Evolutionary conservation across 495 filamentous ascomycete genomes (phyloP).

Genomic region (Rhypophila decipiens): DNA sequence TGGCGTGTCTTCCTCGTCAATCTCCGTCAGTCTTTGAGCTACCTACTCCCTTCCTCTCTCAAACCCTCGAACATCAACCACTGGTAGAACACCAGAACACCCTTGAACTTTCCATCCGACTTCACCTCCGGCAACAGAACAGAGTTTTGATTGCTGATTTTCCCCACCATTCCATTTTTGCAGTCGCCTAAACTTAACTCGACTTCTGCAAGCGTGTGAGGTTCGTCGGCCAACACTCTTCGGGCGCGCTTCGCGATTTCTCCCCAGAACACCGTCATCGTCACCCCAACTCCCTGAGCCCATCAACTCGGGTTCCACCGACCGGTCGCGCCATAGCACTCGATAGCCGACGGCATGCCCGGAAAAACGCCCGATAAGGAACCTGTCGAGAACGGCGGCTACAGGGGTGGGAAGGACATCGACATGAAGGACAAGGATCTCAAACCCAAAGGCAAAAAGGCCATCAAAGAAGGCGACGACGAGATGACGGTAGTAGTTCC

Average conservation of each 20-base stretch:
- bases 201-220: neutral
- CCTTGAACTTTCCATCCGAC: neutral
- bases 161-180: neutral
- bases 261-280: slow-evolving; percentile 14
- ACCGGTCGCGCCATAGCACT: slow-evolving; percentile 15
- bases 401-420: slow-evolving; percentile 70
- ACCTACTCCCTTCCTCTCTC: too few species aligned
- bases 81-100: neutral
- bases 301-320: slow-evolving; percentile 10
- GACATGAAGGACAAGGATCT: slow-evolving; percentile 75
- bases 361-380: slow-evolving; percentile 69
- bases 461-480: slow-evolving; percentile 54
- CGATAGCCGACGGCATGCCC: slow-evolving; percentile 40
- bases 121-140: neutral
- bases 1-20: slow-evolving; percentile 18
- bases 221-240: slow-evolving; percentile 8
- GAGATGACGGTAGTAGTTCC: slow-evolving; percentile 86
- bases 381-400: slow-evolving; percentile 65
- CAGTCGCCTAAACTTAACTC: neutral
- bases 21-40: slow-evolving; percentile 17
- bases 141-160: neutral
- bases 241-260: slow-evolving; percentile 26
- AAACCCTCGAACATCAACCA: slow-evolving; percentile 20
- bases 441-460: slow-evolving; percentile 61
- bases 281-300: slow-evolving; percentile 13